A percentile compares a stretch with the other conserved stretches of the same genome.
These are phyloP conservation scores for Acephala macrosclerotiorum DNA, from an alignment of 2,329 filamentous ascomycete genomes.

Conservation along the genomic window DNA sequence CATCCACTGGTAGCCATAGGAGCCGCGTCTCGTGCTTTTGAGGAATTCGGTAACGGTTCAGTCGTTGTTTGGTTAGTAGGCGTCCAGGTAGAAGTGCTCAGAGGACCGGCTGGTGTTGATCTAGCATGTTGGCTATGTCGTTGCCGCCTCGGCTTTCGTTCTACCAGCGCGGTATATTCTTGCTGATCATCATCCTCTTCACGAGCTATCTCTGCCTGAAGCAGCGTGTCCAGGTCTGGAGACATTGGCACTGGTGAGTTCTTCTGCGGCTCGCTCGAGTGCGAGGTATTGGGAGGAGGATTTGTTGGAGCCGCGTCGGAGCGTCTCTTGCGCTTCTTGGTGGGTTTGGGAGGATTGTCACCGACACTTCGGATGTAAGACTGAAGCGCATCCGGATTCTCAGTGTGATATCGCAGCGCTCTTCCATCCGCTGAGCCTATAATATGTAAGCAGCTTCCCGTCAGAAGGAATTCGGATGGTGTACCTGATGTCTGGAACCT, in stretches of 20 bases:
- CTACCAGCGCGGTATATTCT: not conserved
- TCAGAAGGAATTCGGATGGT: constrained; percentile 1
- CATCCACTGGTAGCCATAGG: not conserved
- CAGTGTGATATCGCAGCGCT: constrained; percentile 32
- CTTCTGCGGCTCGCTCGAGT: constrained; percentile 24
- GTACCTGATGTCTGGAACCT: constrained; percentile 33
- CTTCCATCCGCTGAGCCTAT: constrained; percentile 36
- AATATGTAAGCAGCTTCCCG: constrained; percentile 12
- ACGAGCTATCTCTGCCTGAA: constrained; percentile 34
- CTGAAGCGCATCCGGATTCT: constrained; percentile 31
- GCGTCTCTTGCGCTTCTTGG: constrained; percentile 32
- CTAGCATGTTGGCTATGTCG: not conserved
- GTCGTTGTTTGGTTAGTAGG: not conserved
- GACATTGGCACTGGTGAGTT: constrained; percentile 11
- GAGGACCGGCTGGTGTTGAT: not conserved
- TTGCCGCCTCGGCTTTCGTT: constrained; percentile 5
- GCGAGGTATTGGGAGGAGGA: constrained; percentile 13
- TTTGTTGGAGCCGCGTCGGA: constrained; percentile 12
- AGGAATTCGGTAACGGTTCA: not conserved
- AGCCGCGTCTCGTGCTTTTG: constrained; percentile 12
- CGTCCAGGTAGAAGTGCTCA: not conserved
- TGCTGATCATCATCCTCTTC: constrained; percentile 20
- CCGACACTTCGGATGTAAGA: constrained; percentile 20
- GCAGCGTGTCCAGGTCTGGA: constrained; percentile 30
- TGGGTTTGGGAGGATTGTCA: constrained; percentile 20